Base-by-base conservation (phyloP, 2,329 filamentous ascomycete genomes). In the Annulohypoxylon truncatum region DNA sequence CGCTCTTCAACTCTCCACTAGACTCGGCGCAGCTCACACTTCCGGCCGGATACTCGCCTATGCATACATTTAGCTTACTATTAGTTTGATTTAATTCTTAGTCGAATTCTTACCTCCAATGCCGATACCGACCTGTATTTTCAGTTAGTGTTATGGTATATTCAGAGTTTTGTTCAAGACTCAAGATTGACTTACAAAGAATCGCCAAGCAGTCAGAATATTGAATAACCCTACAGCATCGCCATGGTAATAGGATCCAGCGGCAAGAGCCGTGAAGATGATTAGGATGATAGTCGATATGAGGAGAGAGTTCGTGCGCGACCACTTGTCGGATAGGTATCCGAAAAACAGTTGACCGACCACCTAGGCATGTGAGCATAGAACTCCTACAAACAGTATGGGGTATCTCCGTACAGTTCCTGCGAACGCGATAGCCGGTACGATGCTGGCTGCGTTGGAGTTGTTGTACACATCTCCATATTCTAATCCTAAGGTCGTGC, bases 1-100 rank as follows among this genome's bases (percentile, higher is more conserved):
- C 94, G 13, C 81, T 78, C 77, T 93, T 93, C 64, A 97, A 83
- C 76, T 96, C 93, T 20, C 92, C 92, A 0, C 91, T 94, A 3
- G 90, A 91, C 79, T 97, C 94, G 2, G 94, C 92, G 56, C 89
- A 92, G 1, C 91, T 92, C 0, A 97, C 94, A 64, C 89, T 92
- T 2, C 94, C 94, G 42, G 92, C 92, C 0, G 92, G 92, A 73
- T 94, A 94, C 78, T 95, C 92, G 60, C 90, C 81, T 82, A 52
- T 31, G 53, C 44, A 31, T 33, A 66, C 9, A 6, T 4, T 72
- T 61, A 69, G 69, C 67, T 28, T n/a, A n/a, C n/a, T n/a, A n/a
- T n/a, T 31, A 54, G 29, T n/a, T 12, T 24, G 29, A 13, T 20
- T 20, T 10, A n/a, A 6, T 42, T 13, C n/a, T 15, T n/a, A n/a